Percentiles rank a stretch among this genome's conserved stretches.
Evolutionary conservation across 1,139 yeast genomes (phyloP).

Genomic region (Taiozyma sp.): DNA sequence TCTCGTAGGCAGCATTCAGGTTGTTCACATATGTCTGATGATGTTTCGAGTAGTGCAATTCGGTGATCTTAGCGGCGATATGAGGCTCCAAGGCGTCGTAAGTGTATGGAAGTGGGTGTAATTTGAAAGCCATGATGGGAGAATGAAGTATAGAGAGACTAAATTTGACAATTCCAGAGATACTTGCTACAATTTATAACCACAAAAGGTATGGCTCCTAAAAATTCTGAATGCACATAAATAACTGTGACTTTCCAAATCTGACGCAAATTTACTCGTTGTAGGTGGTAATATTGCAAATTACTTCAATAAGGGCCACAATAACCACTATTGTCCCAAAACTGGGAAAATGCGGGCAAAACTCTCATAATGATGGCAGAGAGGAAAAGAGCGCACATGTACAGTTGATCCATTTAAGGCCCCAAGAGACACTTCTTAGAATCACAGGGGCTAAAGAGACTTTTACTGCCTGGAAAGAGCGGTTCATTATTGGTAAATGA

Average conservation of each 20-base stretch:
- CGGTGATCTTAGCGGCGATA: slow-evolving; percentile 83
- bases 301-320: not conserved
- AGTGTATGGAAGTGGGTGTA: slow-evolving; percentile 12
- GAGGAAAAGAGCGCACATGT: too few species aligned
- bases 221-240: not conserved
- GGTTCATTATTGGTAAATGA: not conserved
- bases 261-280: not conserved
- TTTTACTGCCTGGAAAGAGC: not conserved
- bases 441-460: too few species aligned
- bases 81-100: slow-evolving; percentile 77
- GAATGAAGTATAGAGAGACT: not conserved
- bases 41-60: slow-evolving; percentile 83
- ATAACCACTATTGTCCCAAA: not conserved
- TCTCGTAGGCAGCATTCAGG: slow-evolving; percentile 74
- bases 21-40: slow-evolving; percentile 92
- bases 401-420: too few species aligned
- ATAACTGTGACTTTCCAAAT: not conserved
- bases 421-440: too few species aligned
- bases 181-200: not conserved
- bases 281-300: not conserved
- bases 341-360: not conserved
- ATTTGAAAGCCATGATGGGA: slow-evolving; percentile 4
- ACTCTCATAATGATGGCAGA: too few species aligned
- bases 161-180: not conserved
- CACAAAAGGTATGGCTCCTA: not conserved